A percentile compares a stretch with the other conserved stretches of the same genome.
Conservation (phyloP, 2,329 filamentous ascomycete genomes). For the Helotiales sp. region DNA sequence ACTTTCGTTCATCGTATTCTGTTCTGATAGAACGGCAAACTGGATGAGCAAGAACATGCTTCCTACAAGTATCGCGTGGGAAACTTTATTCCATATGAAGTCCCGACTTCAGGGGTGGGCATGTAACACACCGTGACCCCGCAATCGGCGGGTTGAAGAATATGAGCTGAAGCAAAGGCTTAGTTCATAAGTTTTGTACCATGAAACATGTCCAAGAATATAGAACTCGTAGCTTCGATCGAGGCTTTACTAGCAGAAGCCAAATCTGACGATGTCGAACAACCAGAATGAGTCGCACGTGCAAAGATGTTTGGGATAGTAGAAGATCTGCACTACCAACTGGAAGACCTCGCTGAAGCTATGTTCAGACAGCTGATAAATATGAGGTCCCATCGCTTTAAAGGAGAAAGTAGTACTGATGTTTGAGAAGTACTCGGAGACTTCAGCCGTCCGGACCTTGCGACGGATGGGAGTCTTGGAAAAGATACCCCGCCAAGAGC, state of each 20-base stretch:
- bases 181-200: background rate
- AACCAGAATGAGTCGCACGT: conserved; percentile 9
- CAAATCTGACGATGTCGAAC: conserved; percentile 17
- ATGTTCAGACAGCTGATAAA: conserved; percentile 33
- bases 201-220: conserved; percentile 12
- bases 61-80: too few species aligned
- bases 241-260: conserved; percentile 20
- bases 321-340: conserved; percentile 22
- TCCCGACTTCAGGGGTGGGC: too few species aligned
- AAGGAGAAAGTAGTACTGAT: background rate
- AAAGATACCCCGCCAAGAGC: conserved; percentile 30
- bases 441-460: conserved; percentile 26
- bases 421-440: conserved; percentile 18
- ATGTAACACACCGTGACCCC: too few species aligned
- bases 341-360: conserved; percentile 30
- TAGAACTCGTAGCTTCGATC: conserved; percentile 15
- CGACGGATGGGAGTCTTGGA: conserved; percentile 27
- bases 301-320: conserved; percentile 16
- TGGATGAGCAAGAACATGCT: too few species aligned
- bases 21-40: too few species aligned
- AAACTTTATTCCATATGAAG: too few species aligned
- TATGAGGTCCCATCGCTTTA: conserved; percentile 13
- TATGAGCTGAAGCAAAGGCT: too few species aligned
- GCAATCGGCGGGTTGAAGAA: too few species aligned
- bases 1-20: too few species aligned